Percentiles rank a stretch among this genome's conserved stretches.
Conservation (phyloP, 495 filamentous ascomycete genomes). For the Lindgomyces ingoldianus region DNA sequence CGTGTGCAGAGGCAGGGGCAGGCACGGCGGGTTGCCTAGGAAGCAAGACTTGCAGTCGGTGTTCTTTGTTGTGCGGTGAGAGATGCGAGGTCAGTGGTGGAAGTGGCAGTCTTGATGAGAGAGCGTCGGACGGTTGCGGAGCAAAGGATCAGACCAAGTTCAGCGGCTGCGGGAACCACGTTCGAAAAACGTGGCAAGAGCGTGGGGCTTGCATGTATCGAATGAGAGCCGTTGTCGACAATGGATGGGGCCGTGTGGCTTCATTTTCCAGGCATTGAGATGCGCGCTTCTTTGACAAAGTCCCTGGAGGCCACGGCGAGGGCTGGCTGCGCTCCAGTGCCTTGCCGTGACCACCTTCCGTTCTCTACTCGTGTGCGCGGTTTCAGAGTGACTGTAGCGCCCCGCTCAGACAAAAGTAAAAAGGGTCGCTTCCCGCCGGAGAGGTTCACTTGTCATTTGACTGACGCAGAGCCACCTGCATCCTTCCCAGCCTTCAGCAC, state of each 20-base stretch:
- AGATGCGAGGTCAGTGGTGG: not conserved
- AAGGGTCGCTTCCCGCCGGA: not conserved
- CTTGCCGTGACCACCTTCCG: not conserved
- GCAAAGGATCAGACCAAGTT: not conserved
- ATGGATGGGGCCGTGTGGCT: not conserved
- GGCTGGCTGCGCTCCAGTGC: not conserved
- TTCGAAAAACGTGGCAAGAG: constrained; percentile 2
- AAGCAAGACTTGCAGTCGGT: too few species aligned
- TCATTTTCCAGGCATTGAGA: not conserved
- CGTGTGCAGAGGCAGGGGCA: too few species aligned
- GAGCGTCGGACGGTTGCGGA: not conserved
- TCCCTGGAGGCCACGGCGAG: not conserved
- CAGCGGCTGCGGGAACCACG: constrained; percentile 13
- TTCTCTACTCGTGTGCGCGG: not conserved
- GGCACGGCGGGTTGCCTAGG: too few species aligned
- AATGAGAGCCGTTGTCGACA: not conserved
- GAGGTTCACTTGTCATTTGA: too few species aligned
- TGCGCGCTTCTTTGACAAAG: not conserved
- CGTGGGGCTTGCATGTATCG: constrained; percentile 7
- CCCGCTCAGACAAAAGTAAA: not conserved
- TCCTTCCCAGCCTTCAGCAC: too few species aligned
- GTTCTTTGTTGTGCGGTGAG: not conserved
- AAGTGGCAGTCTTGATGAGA: not conserved
- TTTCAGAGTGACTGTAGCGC: not conserved
- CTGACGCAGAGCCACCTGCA: too few species aligned